Base-by-base conservation (phyloP, 2,329 filamentous ascomycete genomes). In the Alternaria ventricosa region DNA sequence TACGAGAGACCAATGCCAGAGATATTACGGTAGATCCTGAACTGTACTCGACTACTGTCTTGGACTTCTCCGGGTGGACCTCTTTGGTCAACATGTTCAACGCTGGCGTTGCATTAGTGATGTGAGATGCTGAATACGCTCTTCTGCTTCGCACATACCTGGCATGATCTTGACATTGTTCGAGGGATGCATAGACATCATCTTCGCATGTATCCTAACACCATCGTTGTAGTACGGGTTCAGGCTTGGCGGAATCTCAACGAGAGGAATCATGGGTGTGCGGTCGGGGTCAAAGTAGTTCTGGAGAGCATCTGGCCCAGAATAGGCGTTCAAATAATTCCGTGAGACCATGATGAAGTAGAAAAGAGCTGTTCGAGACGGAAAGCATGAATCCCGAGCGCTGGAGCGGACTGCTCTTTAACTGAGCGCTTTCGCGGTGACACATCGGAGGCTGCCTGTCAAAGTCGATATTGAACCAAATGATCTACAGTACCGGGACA, bases 111-210 rank as follows among this genome's bases (percentile, higher is more conserved):
- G 60, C 11, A 7, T 33, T 1, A 36, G 23, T 7, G 27, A 22
- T 23, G 28, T 13, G 28, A 15, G 53, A 23, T 22, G 6, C 6
- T 20, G 7, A 15, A 7, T 4, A 53, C 3, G 36, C 20, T 22
- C 20, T 22, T 22, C 20, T 22, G 20, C 20, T 20, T 47, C n/a
- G n/a, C 13, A 33, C 53, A 13, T 49, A 85, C 85, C 86, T 69
- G 88, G 88, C 77, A 90, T 84, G 3, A 85, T 84, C 72, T 90
- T 90, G 67, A 90, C 88, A 51, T 90, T 90, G 64, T 90, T 87
- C 4, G 87, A 86, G 1, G 88, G 88, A 69, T 88, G 86, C 81
- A 86, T 86, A 3, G 86, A 87, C 84, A 90, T 86, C 86, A 90
- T 87, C 78, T 90, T 90, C 41, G 88, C 88, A 66, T 88, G 89